Evolutionary conservation across 805 yeast species (phyloP).

Genomic region (Saccharomycopsis oosterbeekiorum): DNA sequence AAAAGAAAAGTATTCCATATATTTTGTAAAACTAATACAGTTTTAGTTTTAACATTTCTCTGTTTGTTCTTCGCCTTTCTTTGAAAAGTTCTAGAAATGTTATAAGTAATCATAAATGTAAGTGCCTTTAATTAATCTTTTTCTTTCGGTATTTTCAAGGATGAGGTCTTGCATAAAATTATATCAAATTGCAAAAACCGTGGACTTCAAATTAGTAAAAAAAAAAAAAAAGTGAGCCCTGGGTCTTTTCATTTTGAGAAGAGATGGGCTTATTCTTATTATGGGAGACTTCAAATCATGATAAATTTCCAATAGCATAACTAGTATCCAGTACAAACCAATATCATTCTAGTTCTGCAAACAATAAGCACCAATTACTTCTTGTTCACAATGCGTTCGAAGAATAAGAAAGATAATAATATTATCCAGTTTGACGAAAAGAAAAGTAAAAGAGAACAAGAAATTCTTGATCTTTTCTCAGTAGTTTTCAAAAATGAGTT

Average conservation of each 20-base stretch:
- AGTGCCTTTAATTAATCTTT: background rate
- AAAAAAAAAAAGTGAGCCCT: background rate
- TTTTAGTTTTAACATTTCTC: too few relatives aligned
- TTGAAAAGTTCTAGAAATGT: background rate
- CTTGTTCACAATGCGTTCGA: background rate
- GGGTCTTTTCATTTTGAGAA: background rate
- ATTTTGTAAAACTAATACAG: too few relatives aligned
- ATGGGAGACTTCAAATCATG: too few relatives aligned
- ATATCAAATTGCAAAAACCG: background rate
- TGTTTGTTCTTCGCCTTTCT: too few relatives aligned
- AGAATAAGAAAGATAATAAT: background rate
- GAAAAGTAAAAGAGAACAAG: conserved; percentile 11
- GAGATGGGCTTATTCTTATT: too few relatives aligned
- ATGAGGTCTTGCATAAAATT: background rate
- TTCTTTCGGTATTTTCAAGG: background rate
- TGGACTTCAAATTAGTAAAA: background rate
- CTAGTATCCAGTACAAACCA: too few relatives aligned
- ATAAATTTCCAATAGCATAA: too few relatives aligned
- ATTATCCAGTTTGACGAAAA: conserved; percentile 2
- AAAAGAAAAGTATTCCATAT: too few relatives aligned
- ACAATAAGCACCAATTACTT: too few relatives aligned
- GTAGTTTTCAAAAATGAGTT: conserved; percentile 7
- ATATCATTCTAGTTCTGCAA: too few relatives aligned
- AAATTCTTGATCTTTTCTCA: conserved; percentile 14
- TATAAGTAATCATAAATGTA: background rate